Evolutionary conservation across 2,329 filamentous ascomycete species (phyloP).

Genomic region (Fusarium cyanostomum): DNA sequence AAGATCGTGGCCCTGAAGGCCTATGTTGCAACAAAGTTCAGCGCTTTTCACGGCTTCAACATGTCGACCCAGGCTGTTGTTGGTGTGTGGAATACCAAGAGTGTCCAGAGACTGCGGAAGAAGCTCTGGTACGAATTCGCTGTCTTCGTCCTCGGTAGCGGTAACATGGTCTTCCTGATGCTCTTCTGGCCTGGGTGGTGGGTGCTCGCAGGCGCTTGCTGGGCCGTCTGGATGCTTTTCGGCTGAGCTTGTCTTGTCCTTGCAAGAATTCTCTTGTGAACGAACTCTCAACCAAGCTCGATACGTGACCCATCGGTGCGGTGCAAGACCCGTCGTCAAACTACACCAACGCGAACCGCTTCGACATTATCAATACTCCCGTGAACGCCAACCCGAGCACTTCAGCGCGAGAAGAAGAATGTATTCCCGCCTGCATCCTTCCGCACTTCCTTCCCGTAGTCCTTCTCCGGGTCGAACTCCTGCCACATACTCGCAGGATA

Average conservation of each 20-base stretch:
- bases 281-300: slow-evolving; percentile 16
- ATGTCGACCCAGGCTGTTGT: slow-evolving; percentile 43
- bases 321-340: slow-evolving; percentile 13
- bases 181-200: slow-evolving; percentile 69
- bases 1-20: slow-evolving; percentile 41
- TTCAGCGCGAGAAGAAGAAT: slow-evolving; percentile 78
- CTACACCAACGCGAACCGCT: slow-evolving; percentile 4
- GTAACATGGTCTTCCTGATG: slow-evolving; percentile 59
- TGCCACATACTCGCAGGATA: slow-evolving; percentile 97
- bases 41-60: slow-evolving; percentile 43
- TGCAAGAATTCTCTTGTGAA: slow-evolving; percentile 10
- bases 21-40: slow-evolving; percentile 43
- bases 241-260: slow-evolving; percentile 43
- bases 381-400: slow-evolving; percentile 6
- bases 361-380: neutral
- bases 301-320: slow-evolving; percentile 18
- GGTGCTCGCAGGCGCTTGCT: slow-evolving; percentile 52
- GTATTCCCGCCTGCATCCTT: slow-evolving; percentile 90
- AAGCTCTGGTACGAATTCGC: slow-evolving; percentile 63
- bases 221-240: slow-evolving; percentile 48
- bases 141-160: slow-evolving; percentile 59
- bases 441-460: slow-evolving; percentile 80
- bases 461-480: slow-evolving; percentile 89
- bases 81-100: slow-evolving; percentile 52
- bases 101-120: slow-evolving; percentile 51